Evolutionary conservation across 2,329 filamentous ascomycete species (phyloP).

Genomic region (Penicillium freii): DNA sequence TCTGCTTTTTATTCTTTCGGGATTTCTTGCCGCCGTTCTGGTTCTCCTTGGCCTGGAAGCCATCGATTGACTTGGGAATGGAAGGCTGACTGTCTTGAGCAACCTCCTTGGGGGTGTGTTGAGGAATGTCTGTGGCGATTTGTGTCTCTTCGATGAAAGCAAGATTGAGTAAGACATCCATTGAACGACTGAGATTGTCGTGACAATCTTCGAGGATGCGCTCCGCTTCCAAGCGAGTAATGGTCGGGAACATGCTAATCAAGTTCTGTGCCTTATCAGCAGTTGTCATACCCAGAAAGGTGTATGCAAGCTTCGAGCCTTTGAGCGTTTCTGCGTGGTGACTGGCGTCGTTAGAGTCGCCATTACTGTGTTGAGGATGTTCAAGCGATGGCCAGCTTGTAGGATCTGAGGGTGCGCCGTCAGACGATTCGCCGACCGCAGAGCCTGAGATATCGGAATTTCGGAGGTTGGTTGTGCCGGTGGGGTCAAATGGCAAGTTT

Average conservation of each 20-base stretch:
- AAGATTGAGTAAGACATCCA: conserved; percentile 78
- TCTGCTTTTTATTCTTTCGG: conserved; percentile 39
- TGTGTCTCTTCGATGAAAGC: conserved; percentile 71
- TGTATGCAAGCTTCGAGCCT: conserved; percentile 26
- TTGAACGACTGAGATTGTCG: conserved; percentile 65
- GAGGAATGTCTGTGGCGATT: conserved; percentile 44
- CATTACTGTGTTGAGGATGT: not conserved
- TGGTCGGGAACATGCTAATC: conserved; percentile 66
- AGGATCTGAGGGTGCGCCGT: not conserved
- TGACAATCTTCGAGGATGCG: conserved; percentile 66
- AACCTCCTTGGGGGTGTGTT: not conserved
- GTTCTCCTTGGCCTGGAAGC: conserved; percentile 63
- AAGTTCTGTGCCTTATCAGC: conserved; percentile 65
- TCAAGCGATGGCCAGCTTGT: conserved; percentile 7
- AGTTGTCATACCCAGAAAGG: conserved; percentile 34
- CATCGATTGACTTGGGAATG: conserved; percentile 73
- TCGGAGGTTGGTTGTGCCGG: conserved; percentile 59
- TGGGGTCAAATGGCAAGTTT: conserved; percentile 67
- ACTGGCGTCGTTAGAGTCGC: conserved; percentile 29
- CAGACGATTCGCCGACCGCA: conserved; percentile 19
- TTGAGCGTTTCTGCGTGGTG: conserved; percentile 1
- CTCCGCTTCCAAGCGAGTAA: conserved; percentile 64
- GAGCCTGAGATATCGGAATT: conserved; percentile 23
- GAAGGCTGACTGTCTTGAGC: conserved; percentile 38
- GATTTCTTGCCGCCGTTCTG: conserved; percentile 42